phyloP scores from a whole-genome alignment of 2,329 filamentous ascomycete species.

The Penicillium sp. region DNA sequence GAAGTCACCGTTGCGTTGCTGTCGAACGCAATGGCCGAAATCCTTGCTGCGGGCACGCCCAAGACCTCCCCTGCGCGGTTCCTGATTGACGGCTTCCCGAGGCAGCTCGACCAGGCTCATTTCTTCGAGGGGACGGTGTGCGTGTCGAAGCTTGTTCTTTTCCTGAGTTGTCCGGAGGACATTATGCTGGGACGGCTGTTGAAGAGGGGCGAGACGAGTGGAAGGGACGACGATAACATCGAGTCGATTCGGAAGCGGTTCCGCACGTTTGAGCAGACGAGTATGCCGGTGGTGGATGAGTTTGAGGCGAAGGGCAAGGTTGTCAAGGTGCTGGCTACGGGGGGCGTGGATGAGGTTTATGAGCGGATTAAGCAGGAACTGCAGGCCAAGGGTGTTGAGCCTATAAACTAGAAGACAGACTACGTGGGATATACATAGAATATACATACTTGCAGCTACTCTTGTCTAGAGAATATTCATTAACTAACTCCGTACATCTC shows the following conservation, averaged over 20 bases:
- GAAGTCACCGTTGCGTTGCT: slow-evolving; percentile 92
- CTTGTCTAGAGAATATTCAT: too few relatives aligned
- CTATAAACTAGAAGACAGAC: too few relatives aligned
- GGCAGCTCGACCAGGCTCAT: slow-evolving; percentile 93
- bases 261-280: slow-evolving; percentile 87
- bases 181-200: slow-evolving; percentile 81
- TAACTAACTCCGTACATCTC: too few relatives aligned
- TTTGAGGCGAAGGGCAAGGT: slow-evolving; percentile 75
- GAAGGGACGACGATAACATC: slow-evolving; percentile 86
- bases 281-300: slow-evolving; percentile 92
- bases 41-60: slow-evolving; percentile 52
- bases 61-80: slow-evolving; percentile 61
- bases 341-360: slow-evolving; percentile 63
- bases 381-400: slow-evolving; percentile 37
- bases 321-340: slow-evolving; percentile 71
- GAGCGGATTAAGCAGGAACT: slow-evolving; percentile 49
- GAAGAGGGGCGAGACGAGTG: slow-evolving; percentile 88
- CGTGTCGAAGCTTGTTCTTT: slow-evolving; percentile 77
- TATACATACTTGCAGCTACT: too few relatives aligned
- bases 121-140: slow-evolving; percentile 91
- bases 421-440: too few relatives aligned
- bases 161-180: slow-evolving; percentile 88
- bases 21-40: slow-evolving; percentile 83
- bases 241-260: slow-evolving; percentile 97
- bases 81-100: slow-evolving; percentile 77